Evolutionary conservation across 257 asterid species (phyloP).

Genomic region (Nemophila menziesii): DNA sequence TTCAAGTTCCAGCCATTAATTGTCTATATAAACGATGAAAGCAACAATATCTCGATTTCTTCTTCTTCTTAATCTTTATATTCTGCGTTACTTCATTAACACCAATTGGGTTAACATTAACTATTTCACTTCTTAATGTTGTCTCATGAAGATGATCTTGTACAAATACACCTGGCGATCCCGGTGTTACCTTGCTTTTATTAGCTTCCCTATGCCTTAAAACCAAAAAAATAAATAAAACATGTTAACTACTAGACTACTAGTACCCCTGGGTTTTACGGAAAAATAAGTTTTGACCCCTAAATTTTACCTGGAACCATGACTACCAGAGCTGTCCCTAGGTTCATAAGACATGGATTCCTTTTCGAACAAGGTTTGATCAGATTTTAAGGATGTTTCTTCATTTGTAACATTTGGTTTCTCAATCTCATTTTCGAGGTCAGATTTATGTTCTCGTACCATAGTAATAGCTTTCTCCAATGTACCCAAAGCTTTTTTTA

Average conservation of each 20-base stretch:
- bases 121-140: neutral
- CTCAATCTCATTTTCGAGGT: conserved; percentile 10
- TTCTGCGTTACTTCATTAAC: conserved; percentile 10
- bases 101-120: conserved; percentile 10
- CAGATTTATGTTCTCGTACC: conserved; percentile 26
- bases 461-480: conserved; percentile 48
- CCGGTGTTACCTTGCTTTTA: conserved; percentile 49
- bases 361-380: conserved; percentile 10
- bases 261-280: no score
- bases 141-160: conserved; percentile 12
- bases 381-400: conserved; percentile 17
- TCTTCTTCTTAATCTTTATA: conserved; percentile 20
- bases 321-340: conserved; percentile 38
- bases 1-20: conserved; percentile 6
- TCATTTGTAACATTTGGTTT: conserved; percentile 13
- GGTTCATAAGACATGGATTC: conserved; percentile 20
- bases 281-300: neutral
- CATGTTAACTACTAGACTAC: neutral
- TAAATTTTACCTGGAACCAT: conserved; percentile 45
- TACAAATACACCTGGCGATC: conserved; percentile 33
- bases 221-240: neutral
- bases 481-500: conserved; percentile 42
- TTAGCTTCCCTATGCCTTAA: conserved; percentile 55
- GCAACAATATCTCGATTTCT: conserved; percentile 34
- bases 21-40: conserved; percentile 18